A percentile compares a stretch with the other conserved stretches of the same genome.
Conservation (phyloP, 2,329 filamentous ascomycete genomes). For the Colletotrichum lentis region DNA sequence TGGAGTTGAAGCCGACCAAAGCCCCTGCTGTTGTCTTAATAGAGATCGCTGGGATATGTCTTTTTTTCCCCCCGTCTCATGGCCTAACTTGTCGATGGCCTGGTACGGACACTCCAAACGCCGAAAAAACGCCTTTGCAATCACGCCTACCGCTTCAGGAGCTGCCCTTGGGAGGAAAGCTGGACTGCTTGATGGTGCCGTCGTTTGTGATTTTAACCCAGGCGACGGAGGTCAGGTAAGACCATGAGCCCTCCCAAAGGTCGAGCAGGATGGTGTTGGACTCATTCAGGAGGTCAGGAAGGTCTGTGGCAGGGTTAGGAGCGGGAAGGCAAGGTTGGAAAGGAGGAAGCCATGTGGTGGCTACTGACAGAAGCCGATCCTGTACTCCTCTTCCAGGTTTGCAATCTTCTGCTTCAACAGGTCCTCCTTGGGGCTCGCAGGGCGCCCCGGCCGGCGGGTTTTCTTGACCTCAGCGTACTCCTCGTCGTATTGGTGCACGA, state of each 20-base stretch:
- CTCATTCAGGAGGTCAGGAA: slow-evolving; percentile 77
- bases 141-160: slow-evolving; percentile 34
- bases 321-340: not conserved
- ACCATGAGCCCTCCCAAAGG: slow-evolving; percentile 85
- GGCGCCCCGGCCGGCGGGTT: slow-evolving; percentile 78
- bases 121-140: slow-evolving; percentile 29
- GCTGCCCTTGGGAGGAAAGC: slow-evolving; percentile 72
- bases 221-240: slow-evolving; percentile 75
- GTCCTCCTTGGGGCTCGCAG: slow-evolving; percentile 79
- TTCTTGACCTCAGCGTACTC: slow-evolving; percentile 73
- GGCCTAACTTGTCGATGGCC: not conserved
- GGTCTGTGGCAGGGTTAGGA: slow-evolving; percentile 34
- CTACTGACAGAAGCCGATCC: slow-evolving; percentile 78
- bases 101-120: slow-evolving; percentile 10
- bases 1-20: slow-evolving; percentile 19
- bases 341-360: not conserved
- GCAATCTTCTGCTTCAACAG: slow-evolving; percentile 76
- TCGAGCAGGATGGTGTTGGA: slow-evolving; percentile 72
- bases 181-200: slow-evolving; percentile 72
- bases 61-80: not conserved
- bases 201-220: slow-evolving; percentile 78
- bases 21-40: not conserved
- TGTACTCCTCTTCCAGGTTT: slow-evolving; percentile 79
- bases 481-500: slow-evolving; percentile 74
- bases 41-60: not conserved